Conservation (phyloP, 2,329 filamentous ascomycete genomes). For the Calonectria pseudoturangicola region DNA sequence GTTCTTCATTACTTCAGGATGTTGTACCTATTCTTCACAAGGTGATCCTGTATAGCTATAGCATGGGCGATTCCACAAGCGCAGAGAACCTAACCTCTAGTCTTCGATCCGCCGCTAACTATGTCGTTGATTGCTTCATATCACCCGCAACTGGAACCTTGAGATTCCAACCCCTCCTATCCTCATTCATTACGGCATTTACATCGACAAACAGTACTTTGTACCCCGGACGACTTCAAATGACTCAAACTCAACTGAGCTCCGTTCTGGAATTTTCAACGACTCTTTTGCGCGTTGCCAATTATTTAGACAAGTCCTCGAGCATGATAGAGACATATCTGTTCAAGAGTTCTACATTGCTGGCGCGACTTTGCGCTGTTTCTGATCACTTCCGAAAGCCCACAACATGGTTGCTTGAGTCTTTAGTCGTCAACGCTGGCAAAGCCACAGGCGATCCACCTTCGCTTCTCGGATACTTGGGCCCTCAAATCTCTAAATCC, state of each 20-base stretch:
- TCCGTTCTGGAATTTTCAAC: constrained; percentile 80
- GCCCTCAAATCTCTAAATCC: constrained; percentile 86
- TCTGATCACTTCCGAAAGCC: constrained; percentile 79
- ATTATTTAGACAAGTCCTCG: constrained; percentile 76
- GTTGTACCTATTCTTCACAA: constrained; percentile 83
- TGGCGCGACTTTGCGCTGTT: constrained; percentile 85
- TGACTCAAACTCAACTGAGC: constrained; percentile 77
- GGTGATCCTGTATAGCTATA: constrained; percentile 83
- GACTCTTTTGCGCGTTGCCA: constrained; percentile 81
- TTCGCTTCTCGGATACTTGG: constrained; percentile 94
- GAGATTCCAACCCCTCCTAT: constrained; percentile 85
- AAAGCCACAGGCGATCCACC: constrained; percentile 84
- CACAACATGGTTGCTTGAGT: constrained; percentile 81
- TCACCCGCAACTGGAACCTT: constrained; percentile 81
- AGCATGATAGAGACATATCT: constrained; percentile 84
- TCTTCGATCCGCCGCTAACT: constrained; percentile 83
- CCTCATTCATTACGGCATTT: constrained; percentile 74
- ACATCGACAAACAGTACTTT: constrained; percentile 76
- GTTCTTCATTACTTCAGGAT: constrained; percentile 79
- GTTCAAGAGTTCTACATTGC: constrained; percentile 85
- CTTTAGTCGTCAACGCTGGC: constrained; percentile 82
- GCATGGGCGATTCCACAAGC: constrained; percentile 78
- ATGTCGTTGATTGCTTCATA: constrained; percentile 86
- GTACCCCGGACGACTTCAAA: constrained; percentile 72
- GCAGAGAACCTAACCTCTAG: constrained; percentile 72